A percentile compares a stretch with the other conserved stretches of the same genome.
Conservation (phyloP, 1,284 basidiomycete species). For the Xerocomus nothofagi region DNA sequence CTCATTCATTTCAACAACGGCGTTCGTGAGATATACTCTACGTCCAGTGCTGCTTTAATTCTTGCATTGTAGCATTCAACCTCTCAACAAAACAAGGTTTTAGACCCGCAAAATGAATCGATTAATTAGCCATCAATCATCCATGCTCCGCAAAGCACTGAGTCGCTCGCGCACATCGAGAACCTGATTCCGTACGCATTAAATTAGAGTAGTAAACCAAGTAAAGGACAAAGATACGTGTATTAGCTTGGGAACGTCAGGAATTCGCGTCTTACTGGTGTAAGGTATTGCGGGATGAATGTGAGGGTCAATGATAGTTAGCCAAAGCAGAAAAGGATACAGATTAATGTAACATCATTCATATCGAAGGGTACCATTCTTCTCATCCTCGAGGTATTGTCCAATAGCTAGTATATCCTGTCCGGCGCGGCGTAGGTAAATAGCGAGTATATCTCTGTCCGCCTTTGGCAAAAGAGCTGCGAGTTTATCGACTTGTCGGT, state of each 20-base stretch:
- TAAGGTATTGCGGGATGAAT: constrained; percentile 18
- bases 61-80: constrained; percentile 27
- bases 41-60: neutral
- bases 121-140: no score
- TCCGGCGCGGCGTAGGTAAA: constrained; percentile 71
- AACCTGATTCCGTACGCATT: constrained; percentile 14
- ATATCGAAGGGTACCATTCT: constrained; percentile 62
- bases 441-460: constrained; percentile 64
- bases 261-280: constrained; percentile 4
- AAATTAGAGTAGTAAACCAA: constrained; percentile 24
- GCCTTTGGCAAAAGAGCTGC: constrained; percentile 76
- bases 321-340: constrained; percentile 2
- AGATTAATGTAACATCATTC: constrained; percentile 29
- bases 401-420: constrained; percentile 84
- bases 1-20: constrained; percentile 28
- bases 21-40: constrained; percentile 22
- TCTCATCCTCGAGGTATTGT: constrained; percentile 86
- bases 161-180: constrained; percentile 1
- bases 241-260: constrained; percentile 8
- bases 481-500: constrained; percentile 69
- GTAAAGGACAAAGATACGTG: constrained; percentile 21
- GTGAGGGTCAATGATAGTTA: constrained; percentile 10
- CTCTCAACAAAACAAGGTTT: constrained; percentile 29
- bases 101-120: constrained; percentile 31
- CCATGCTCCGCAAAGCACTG: neutral